Conservation (phyloP, 225 moss, liverwort and hornwort genomes). For the Bryum argenteum region DNA sequence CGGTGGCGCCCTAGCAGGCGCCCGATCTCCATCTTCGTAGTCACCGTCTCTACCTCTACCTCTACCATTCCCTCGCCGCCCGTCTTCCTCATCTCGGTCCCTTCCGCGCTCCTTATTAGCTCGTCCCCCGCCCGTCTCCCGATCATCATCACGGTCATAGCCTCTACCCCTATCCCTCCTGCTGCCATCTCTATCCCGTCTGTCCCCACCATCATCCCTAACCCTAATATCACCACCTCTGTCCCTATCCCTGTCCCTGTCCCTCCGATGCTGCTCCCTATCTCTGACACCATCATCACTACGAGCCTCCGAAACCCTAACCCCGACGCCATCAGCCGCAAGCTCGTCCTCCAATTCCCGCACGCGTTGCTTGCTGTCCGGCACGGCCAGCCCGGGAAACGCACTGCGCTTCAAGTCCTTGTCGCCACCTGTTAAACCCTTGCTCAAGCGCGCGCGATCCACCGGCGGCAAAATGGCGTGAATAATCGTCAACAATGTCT, state of each 20-base stretch:
- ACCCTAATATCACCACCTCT: constrained; percentile 41
- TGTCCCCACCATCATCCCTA: constrained; percentile 37
- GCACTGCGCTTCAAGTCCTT: constrained; percentile 57
- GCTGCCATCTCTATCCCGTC: constrained; percentile 22
- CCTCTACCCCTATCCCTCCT: constrained; percentile 41
- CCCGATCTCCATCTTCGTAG: constrained; percentile 32
- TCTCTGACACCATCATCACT: constrained; percentile 51
- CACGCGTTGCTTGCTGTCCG: constrained; percentile 81
- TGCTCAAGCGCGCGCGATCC: constrained; percentile 51
- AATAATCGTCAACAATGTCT: constrained; percentile 81
- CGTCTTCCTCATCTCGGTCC: constrained; percentile 29
- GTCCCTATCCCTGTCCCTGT: constrained; percentile 24
- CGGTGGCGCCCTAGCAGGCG: constrained; percentile 21
- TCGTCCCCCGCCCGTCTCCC: constrained; percentile 37
- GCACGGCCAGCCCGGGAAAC: constrained; percentile 82
- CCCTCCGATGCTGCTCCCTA: constrained; percentile 36
- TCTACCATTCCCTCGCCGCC: constrained; percentile 45
- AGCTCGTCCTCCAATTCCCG: constrained; percentile 85
- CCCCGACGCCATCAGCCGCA: constrained; percentile 45
- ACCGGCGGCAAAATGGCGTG: constrained; percentile 84
- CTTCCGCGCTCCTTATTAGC: constrained; percentile 30
- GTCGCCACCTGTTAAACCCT: constrained; percentile 41
- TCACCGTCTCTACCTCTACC: constrained; percentile 39
- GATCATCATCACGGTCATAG: constrained; percentile 43
- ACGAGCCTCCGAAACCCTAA: constrained; percentile 46